Percentiles rank a stretch among this genome's conserved stretches.
phyloP scores from a whole-genome alignment of 176 grass and related monocot species.

The Oryza brachyantha region DNA sequence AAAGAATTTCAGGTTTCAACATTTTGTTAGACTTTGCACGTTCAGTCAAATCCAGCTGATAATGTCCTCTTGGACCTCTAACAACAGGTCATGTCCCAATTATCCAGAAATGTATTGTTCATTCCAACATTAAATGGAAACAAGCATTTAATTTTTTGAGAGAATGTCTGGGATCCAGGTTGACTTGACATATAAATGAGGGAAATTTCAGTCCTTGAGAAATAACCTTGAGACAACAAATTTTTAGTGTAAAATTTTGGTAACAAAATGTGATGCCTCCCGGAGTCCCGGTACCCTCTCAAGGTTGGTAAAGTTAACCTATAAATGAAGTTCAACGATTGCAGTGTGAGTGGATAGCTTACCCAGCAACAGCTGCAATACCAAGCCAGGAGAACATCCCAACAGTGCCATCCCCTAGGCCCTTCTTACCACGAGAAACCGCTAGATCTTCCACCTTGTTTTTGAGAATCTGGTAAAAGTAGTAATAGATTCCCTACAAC shows the following conservation, averaged over 20 bases:
- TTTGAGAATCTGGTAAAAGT: constrained; percentile 95
- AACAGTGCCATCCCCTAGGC: constrained; percentile 84
- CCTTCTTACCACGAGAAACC: constrained; percentile 56
- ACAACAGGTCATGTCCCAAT: background rate
- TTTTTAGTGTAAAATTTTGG: no score
- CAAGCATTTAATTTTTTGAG: background rate
- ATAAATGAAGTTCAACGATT: background rate
- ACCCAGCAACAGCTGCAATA: constrained; percentile 95
- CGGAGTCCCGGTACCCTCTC: no score
- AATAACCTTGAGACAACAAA: no score
- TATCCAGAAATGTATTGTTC: background rate
- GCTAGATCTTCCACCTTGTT: constrained; percentile 78
- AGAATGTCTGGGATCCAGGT: background rate
- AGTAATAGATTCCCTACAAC: constrained; percentile 95
- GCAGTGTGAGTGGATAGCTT: background rate
- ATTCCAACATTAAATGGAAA: background rate
- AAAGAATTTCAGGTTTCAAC: constrained; percentile 4
- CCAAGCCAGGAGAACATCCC: constrained; percentile 96
- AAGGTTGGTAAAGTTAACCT: no score
- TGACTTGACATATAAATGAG: constrained; percentile 15
- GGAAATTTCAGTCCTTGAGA: no score
- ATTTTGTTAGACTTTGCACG: background rate
- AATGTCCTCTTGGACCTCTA: background rate
- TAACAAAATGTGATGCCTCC: no score
- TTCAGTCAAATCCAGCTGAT: background rate